Evolutionary conservation across 306 rosid species (phyloP), one percentile per base, ranked within the genome.

Genomic region (Glycine latifolia): DNA sequence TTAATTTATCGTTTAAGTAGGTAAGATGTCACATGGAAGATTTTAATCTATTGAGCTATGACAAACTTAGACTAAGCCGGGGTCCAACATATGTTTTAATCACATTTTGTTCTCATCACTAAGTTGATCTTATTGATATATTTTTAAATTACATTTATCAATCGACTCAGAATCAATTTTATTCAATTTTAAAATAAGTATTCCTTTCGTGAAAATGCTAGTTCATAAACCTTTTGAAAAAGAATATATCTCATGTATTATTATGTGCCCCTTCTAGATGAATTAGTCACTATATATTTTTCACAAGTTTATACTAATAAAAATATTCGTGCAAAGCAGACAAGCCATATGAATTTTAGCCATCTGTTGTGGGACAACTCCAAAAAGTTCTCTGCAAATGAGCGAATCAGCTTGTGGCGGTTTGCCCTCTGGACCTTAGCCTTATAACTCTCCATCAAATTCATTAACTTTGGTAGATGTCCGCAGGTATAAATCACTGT

Each of bases 401-500:
- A 74, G 58, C 77, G 75, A 77, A 84, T 78, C 60, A 78, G 39
- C 48, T 35, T 59, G 48, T 35, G 82, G 52, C 58, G n/a, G 68
- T 75, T 54, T 47, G 16, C 16, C 75, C 82, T 55, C 47, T 67
- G 20, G 16, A 49, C 61, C 79, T 49, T 39, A 77, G 55, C 59
- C 71, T 75, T 75, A 48, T 47, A 63, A 83, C 44, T 71, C 75
- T 44, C 44, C 44, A 4, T 39, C 66, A 50, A 72, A 81, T 53
- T 80, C 56, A 54, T 80, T 48, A 75, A 75, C 78, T 70, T 43
- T 46, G 75, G 53, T 50, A 71, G 8, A 77, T 79, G 31, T 49
- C 52, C 15, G 10, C 13, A 67, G 76, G 67, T 78, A 84, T 75
- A 87, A 78, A 84, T 84, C 87, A 77, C 59, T 84, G 33, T 84